Percentiles rank a stretch among this genome's conserved stretches.
Conservation (phyloP, 2,329 filamentous ascomycete species). For the Aspergillus nomiae region DNA sequence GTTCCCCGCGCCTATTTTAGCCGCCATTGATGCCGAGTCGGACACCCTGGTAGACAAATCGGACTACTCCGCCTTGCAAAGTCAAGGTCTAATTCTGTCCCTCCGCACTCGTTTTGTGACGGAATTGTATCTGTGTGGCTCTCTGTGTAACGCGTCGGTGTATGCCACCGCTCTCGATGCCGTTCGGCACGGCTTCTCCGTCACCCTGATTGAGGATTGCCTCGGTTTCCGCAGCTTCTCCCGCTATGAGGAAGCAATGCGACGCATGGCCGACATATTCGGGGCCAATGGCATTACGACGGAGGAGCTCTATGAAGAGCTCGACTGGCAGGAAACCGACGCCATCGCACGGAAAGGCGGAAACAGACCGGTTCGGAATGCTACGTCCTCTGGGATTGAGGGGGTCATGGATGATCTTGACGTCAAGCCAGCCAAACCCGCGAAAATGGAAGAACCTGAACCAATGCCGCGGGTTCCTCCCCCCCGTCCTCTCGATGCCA, state of each 20-base stretch:
- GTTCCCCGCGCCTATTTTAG: slow-evolving; percentile 52
- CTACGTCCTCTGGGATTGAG: slow-evolving; percentile 35
- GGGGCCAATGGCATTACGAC: slow-evolving; percentile 68
- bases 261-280: slow-evolving; percentile 71
- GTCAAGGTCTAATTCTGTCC: slow-evolving; percentile 71
- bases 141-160: slow-evolving; percentile 82
- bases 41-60: slow-evolving; percentile 67
- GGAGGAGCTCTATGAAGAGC: slow-evolving; percentile 58
- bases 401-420: slow-evolving; percentile 37
- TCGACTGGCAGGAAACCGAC: slow-evolving; percentile 45
- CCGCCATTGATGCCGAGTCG: slow-evolving; percentile 51
- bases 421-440: slow-evolving; percentile 22
- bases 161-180: slow-evolving; percentile 92
- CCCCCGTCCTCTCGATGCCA: slow-evolving; percentile 16
- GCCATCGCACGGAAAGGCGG: slow-evolving; percentile 32
- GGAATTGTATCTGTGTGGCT: slow-evolving; percentile 85
- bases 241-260: slow-evolving; percentile 71
- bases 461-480: slow-evolving; percentile 1
- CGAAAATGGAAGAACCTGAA: slow-evolving; percentile 14
- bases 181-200: slow-evolving; percentile 80
- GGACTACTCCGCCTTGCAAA: slow-evolving; percentile 85
- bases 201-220: slow-evolving; percentile 86
- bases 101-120: slow-evolving; percentile 85
- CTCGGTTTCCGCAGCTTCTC: slow-evolving; percentile 73
- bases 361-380: slow-evolving; percentile 17